phyloP scores from a whole-genome alignment of 1,139 yeast genomes.

The Suhomyces chickasaworum region DNA sequence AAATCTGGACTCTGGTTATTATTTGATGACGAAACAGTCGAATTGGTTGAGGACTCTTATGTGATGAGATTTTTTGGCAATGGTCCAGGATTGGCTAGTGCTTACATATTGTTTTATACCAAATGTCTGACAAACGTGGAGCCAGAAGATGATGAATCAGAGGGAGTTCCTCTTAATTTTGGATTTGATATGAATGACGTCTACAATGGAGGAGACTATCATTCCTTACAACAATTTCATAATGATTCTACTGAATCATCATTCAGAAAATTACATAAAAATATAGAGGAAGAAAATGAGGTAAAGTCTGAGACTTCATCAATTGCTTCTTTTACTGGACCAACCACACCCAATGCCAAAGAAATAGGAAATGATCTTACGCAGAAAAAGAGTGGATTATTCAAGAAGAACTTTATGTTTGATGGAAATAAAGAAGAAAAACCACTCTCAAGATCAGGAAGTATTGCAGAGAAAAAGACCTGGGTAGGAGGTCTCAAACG shows the following conservation, averaged over 20 bases:
- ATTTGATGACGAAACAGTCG: constrained; percentile 95
- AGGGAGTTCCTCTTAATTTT: constrained; percentile 31
- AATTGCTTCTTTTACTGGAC: constrained; percentile 12
- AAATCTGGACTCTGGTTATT: constrained; percentile 82
- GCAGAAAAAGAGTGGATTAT: constrained; percentile 21
- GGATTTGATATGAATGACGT: constrained; percentile 40
- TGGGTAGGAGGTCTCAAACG: constrained; percentile 48
- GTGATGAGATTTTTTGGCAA: constrained; percentile 90
- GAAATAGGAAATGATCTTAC: constrained; percentile 8
- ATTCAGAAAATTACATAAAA: constrained; percentile 13
- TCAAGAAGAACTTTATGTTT: constrained; percentile 36
- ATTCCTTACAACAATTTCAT: constrained; percentile 14
- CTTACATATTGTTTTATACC: constrained; percentile 80
- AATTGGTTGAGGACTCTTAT: constrained; percentile 78
- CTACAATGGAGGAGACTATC: constrained; percentile 29
- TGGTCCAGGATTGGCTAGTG: constrained; percentile 85
- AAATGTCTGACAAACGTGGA: constrained; percentile 27
- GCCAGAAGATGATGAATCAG: constrained; percentile 31
- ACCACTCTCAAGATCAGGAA: constrained; percentile 14
- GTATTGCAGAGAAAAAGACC: constrained; percentile 37
- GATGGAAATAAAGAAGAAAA: constrained; percentile 22
- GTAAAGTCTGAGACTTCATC: constrained; percentile 14
- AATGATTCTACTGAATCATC: constrained; percentile 15
- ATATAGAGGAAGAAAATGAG: constrained; percentile 16
- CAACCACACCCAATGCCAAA: constrained; percentile 1